Base-by-base conservation (phyloP, 768 basidiomycete genomes). In the Kwoniella mangroviensis region DNA sequence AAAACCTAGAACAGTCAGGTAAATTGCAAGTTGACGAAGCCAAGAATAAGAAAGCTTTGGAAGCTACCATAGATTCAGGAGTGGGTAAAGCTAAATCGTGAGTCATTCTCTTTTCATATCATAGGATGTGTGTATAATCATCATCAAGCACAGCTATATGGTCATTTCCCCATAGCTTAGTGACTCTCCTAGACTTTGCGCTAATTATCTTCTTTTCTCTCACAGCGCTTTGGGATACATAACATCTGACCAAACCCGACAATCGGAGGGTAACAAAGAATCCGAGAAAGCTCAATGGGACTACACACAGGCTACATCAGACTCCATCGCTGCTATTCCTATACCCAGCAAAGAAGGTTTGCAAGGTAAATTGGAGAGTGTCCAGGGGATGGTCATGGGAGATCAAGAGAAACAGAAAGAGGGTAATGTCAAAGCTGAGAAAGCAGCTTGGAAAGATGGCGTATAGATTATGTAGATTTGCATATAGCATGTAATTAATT, bases 401-500 rank as follows among this genome's bases (percentile, higher is more conserved):
- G 81, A 84, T 75, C 54, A 70, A 60, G 73, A 73, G 65, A 71
- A 70, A 70, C 83, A 84, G 71, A 76, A 67, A 54, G 70, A 76
- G 58, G 82, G 80, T 40, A 84, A 84, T 70, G 1, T 72, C 1
- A 69, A 70, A 34, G 81, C 79, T 6, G 81, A 83, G 68, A 81
- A 81, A 66, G 81, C 81, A 2, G 81, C 80, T 69, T 82, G 81
- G 81, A 79, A 65, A 34, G 74, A 81, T 72, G 81, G 81, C 3
- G 74, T 76, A 24, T 80, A 70, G 62, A n/a, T 45, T 13, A 34
- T 34, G 9, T 34, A 34, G 6, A 19, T 21, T 45, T 22, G 15
- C 54, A 19, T 22, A 2, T 59, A n/a, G 34, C 3, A 9, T 59
- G 57, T 10, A 11, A 15, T 19, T 10, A 11, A 15, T 19, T 15